Conservation (phyloP, 2,329 filamentous ascomycete species). For the Fusarium verticillioides region DNA sequence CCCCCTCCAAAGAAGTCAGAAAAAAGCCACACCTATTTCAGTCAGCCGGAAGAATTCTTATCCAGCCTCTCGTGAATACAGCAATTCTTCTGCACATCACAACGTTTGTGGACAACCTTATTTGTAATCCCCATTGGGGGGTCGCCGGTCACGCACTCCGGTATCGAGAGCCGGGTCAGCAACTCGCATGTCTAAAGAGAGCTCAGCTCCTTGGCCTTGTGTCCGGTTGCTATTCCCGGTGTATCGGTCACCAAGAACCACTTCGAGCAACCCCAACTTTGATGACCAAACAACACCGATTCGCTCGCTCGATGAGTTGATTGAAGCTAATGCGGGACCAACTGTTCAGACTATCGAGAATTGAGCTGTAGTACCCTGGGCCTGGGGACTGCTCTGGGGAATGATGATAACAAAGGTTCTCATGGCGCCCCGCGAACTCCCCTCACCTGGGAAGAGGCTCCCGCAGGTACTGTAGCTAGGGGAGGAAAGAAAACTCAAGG, state of each 20-base stretch:
- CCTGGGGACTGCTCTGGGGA: neutral
- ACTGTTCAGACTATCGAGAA: conserved; percentile 24
- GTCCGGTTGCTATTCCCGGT: conserved; percentile 25
- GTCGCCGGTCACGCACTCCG: conserved; percentile 22
- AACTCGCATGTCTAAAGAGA: conserved; percentile 6
- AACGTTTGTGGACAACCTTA: conserved; percentile 9
- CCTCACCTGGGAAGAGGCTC: conserved; percentile 13
- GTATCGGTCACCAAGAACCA: conserved; percentile 12
- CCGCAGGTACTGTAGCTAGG: neutral
- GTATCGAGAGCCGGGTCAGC: conserved; percentile 25
- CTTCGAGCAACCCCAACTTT: conserved; percentile 12
- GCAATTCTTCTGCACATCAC: conserved; percentile 24
- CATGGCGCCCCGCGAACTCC: conserved; percentile 5
- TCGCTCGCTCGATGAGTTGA: conserved; percentile 16
- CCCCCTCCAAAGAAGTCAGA: conserved; percentile 17
- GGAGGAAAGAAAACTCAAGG: no score
- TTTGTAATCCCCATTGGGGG: conserved; percentile 35
- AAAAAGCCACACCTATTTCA: conserved; percentile 14
- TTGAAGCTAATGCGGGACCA: conserved; percentile 21
- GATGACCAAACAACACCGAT: conserved; percentile 25
- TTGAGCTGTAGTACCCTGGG: conserved; percentile 9
- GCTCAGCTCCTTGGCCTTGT: conserved; percentile 8
- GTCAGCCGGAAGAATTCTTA: conserved; percentile 38
- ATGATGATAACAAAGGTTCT: conserved; percentile 21
- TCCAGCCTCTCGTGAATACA: conserved; percentile 21